Conservation (phyloP, 2,329 filamentous ascomycete genomes). For the Scedosporium aurantiacum region DNA sequence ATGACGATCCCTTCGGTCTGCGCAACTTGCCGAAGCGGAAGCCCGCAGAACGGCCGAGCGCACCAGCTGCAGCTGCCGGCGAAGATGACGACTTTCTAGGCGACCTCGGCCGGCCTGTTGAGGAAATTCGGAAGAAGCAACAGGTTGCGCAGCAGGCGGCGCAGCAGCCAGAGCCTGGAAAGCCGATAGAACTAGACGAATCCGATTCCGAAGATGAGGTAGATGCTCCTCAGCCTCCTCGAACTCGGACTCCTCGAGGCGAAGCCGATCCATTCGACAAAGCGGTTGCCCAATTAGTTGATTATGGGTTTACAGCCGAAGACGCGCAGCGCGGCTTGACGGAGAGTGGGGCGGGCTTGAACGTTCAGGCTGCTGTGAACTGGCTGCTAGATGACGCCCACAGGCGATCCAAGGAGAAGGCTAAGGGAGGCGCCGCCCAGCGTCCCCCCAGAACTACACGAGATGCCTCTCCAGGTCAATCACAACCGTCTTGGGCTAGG, state of each 20-base stretch:
- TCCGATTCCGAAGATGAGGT: conserved; percentile 36
- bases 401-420: conserved; percentile 65
- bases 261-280: conserved; percentile 48
- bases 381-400: conserved; percentile 90
- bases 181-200: conserved; percentile 41
- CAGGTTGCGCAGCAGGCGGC: conserved; percentile 23
- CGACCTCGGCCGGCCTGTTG: conserved; percentile 52
- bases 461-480: neutral
- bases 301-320: conserved; percentile 86
- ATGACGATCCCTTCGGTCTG: conserved; percentile 84
- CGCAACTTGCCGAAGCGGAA: conserved; percentile 27
- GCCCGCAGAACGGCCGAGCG: neutral
- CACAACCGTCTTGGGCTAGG: neutral
- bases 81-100: conserved; percentile 58
- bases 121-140: conserved; percentile 45
- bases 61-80: conserved; percentile 11
- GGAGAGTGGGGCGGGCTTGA: conserved; percentile 65
- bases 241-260: conserved; percentile 4
- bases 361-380: conserved; percentile 78
- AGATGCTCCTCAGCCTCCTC: neutral
- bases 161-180: conserved; percentile 39
- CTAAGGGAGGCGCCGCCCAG: conserved; percentile 24
- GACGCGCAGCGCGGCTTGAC: conserved; percentile 71
- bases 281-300: conserved; percentile 77
- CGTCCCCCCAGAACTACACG: neutral